Evolutionary conservation across 1,139 yeast species (phyloP).

Genomic region (Entelexis paramagnoliae): DNA sequence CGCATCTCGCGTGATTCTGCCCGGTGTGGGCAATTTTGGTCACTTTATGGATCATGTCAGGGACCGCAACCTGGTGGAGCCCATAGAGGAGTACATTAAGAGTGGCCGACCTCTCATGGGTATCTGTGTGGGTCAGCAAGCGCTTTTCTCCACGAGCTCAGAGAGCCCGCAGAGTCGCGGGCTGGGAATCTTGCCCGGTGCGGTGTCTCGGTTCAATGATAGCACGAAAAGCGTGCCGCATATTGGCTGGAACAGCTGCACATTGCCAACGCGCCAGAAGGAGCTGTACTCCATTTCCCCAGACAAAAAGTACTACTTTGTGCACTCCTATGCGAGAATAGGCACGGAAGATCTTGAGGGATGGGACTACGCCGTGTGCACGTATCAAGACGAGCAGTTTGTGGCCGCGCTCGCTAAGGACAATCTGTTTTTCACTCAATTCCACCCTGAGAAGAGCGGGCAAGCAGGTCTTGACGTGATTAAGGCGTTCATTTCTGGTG

Average conservation of each 20-base stretch:
- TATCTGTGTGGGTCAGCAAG: constrained; percentile 89
- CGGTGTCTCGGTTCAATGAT: constrained; percentile 49
- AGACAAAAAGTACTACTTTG: constrained; percentile 72
- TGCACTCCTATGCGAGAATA: constrained; percentile 57
- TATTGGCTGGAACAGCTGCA: constrained; percentile 80
- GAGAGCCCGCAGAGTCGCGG: constrained; percentile 63
- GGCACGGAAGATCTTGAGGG: constrained; percentile 34
- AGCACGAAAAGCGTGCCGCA: constrained; percentile 79
- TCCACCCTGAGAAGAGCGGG: constrained; percentile 97
- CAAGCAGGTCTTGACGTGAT: constrained; percentile 72
- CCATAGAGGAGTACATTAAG: constrained; percentile 52
- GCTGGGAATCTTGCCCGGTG: constrained; percentile 41
- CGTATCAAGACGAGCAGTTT: constrained; percentile 69
- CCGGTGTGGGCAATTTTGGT: constrained; percentile 96
- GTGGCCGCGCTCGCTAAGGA: constrained; percentile 72
- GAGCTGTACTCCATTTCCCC: constrained; percentile 56
- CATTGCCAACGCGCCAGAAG: constrained; percentile 22
- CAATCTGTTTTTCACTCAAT: constrained; percentile 87
- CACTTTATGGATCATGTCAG: constrained; percentile 71
- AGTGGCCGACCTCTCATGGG: constrained; percentile 87
- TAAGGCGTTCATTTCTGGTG: constrained; percentile 56
- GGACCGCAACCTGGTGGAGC: constrained; percentile 51
- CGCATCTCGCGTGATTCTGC: constrained; percentile 40
- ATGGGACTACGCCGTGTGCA: constrained; percentile 67
- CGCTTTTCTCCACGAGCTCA: constrained; percentile 62